Percentiles rank a stretch among this genome's conserved stretches.
phyloP scores from a whole-genome alignment of 305 asterid species.

The Fraxinus greggii region DNA sequence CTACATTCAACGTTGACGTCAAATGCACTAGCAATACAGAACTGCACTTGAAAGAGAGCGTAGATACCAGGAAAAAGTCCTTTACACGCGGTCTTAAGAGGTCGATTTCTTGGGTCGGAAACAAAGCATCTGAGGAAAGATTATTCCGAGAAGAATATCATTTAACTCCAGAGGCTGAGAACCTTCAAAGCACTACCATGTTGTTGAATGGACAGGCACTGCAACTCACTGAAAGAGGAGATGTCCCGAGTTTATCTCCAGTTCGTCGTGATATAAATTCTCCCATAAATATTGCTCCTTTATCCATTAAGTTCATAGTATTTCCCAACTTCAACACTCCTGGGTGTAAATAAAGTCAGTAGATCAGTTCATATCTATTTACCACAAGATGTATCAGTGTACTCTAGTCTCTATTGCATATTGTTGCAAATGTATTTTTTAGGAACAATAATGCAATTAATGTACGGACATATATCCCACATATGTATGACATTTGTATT shows the following conservation, averaged over 20 bases:
- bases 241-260: slow-evolving; percentile 50
- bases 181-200: slow-evolving; percentile 50
- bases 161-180: slow-evolving; percentile 55
- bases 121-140: slow-evolving; percentile 50
- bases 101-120: slow-evolving; percentile 71
- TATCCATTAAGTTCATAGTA: slow-evolving; percentile 66
- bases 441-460: background rate
- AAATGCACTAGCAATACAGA: slow-evolving; percentile 30
- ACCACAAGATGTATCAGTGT: background rate
- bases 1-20: slow-evolving; percentile 40
- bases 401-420: background rate
- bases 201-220: slow-evolving; percentile 63
- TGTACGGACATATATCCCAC: background rate
- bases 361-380: background rate
- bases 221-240: slow-evolving; percentile 43
- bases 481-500: too few species aligned
- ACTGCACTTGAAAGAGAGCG: slow-evolving; percentile 23
- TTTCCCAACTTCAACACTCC: slow-evolving; percentile 63
- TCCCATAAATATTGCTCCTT: slow-evolving; percentile 47
- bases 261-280: slow-evolving; percentile 30
- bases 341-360: slow-evolving; percentile 42
- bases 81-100: slow-evolving; percentile 44
- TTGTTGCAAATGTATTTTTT: background rate
- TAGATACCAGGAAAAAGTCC: slow-evolving; percentile 27
- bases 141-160: slow-evolving; percentile 67